These are phyloP conservation scores for Chlamydomonas applanata DNA, from an alignment of 139 green algal genomes.

Conservation along the genomic window DNA sequence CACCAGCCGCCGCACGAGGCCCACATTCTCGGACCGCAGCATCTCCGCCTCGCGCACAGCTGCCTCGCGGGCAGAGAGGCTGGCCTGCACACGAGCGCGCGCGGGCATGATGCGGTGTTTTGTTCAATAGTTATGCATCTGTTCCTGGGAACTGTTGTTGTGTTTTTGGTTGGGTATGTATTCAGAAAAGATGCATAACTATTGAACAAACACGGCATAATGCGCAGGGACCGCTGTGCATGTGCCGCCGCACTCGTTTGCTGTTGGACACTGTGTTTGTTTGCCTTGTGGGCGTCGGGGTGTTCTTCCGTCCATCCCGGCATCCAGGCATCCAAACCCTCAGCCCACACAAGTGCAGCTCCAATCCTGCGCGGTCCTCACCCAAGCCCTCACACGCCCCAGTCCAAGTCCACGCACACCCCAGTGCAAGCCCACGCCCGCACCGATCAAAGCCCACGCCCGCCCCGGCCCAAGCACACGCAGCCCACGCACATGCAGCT, in stretches of 20 bases:
- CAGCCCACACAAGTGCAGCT: neutral
- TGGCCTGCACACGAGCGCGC: conserved; percentile 15
- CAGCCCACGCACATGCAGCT: conserved; percentile 14
- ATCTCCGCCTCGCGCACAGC: conserved; percentile 31
- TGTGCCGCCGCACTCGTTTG: neutral
- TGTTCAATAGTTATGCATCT: neutral
- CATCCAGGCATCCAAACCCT: neutral
- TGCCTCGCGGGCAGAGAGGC: conserved; percentile 37
- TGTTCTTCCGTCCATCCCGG: neutral
- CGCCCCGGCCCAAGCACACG: neutral
- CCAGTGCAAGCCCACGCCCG: neutral
- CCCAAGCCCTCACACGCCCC: neutral
- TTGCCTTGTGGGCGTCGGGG: neutral
- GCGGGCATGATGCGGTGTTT: neutral
- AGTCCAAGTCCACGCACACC: neutral
- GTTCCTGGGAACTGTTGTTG: too few relatives aligned
- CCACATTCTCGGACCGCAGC: conserved; percentile 40
- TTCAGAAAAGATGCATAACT: too few relatives aligned
- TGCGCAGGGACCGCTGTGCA: neutral
- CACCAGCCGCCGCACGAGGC: conserved; percentile 44
- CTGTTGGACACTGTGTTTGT: neutral
- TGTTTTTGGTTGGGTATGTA: too few relatives aligned
- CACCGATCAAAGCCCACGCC: too few relatives aligned
- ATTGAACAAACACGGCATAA: too few relatives aligned
- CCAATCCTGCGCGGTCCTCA: neutral